A percentile compares a stretch with the other conserved stretches of the same genome.
Conservation (phyloP, 768 basidiomycete genomes). For the Leccinum imitatum region DNA sequence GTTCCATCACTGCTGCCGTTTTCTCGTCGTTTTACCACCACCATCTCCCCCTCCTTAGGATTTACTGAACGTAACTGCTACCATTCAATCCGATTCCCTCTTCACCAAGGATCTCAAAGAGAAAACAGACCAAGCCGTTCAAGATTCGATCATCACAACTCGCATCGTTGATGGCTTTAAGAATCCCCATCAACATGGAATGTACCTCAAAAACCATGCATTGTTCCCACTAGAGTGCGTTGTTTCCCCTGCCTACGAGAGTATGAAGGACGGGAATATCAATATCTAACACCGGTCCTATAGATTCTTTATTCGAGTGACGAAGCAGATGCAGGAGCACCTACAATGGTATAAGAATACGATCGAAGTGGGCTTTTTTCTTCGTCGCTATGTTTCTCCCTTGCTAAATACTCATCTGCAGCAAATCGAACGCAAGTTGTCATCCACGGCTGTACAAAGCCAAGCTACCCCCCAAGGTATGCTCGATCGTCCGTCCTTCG, state of each 20-base stretch:
- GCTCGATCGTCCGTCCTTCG: slow-evolving; percentile 1
- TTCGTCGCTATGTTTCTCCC: not conserved
- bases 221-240: slow-evolving; percentile 80
- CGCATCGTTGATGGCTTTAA: slow-evolving; percentile 77
- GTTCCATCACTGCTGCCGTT: not conserved
- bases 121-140: slow-evolving; percentile 75
- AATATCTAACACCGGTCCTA: not conserved
- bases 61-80: slow-evolving; percentile 57
- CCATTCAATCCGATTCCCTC: slow-evolving; percentile 64
- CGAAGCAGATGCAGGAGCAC: slow-evolving; percentile 68
- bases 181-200: slow-evolving; percentile 68
- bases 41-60: slow-evolving; percentile 46
- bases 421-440: slow-evolving; percentile 77
- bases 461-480: slow-evolving; percentile 77
- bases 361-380: slow-evolving; percentile 56
- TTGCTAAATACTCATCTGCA: slow-evolving; percentile 7
- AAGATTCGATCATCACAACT: slow-evolving; percentile 77
- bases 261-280: not conserved
- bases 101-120: slow-evolving; percentile 68
- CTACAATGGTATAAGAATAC: slow-evolving; percentile 78
- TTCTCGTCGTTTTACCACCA: not conserved
- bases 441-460: slow-evolving; percentile 59
- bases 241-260: not conserved
- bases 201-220: slow-evolving; percentile 74
- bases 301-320: slow-evolving; percentile 73